Conservation (phyloP, 2,329 filamentous ascomycete species). For the Pseudocercospora fuligena region DNA sequence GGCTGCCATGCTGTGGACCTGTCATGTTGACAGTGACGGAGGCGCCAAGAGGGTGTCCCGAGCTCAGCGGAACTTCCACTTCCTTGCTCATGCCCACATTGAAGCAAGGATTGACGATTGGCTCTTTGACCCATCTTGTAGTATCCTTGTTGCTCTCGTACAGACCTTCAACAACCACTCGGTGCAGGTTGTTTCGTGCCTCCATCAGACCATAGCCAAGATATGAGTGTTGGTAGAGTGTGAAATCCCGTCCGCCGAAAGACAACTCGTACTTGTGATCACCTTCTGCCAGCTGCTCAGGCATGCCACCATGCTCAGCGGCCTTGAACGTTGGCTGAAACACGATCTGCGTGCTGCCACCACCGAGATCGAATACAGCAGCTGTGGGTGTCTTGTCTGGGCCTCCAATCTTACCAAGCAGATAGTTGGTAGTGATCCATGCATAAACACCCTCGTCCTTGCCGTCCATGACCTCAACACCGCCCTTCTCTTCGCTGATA, state of each 20-base stretch:
- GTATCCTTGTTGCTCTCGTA: constrained; percentile 64
- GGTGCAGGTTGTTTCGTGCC: constrained; percentile 85
- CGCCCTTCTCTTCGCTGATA: constrained; percentile 79
- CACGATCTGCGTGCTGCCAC: constrained; percentile 95
- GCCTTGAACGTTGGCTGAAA: constrained; percentile 93
- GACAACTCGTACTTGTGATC: constrained; percentile 94
- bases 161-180: constrained; percentile 72
- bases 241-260: constrained; percentile 89
- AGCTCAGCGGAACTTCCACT: constrained; percentile 72
- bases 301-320: constrained; percentile 75
- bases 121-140: constrained; percentile 68
- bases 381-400: constrained; percentile 89
- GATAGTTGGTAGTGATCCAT: constrained; percentile 99
- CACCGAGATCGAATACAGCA: constrained; percentile 93
- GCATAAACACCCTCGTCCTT: constrained; percentile 97
- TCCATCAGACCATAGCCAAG: constrained; percentile 96
- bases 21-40: constrained; percentile 80
- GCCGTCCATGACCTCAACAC: constrained; percentile 96
- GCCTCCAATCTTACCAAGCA: constrained; percentile 94
- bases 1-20: constrained; percentile 74
- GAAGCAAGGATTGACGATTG: constrained; percentile 85
- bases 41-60: constrained; percentile 68
- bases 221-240: constrained; percentile 97
- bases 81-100: constrained; percentile 76
- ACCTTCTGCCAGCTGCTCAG: constrained; percentile 80